A percentile compares a stretch with the other conserved stretches of the same genome.
Evolutionary conservation across 2,329 filamentous ascomycete genomes (phyloP).

Genomic region (Claviceps cyperi): DNA sequence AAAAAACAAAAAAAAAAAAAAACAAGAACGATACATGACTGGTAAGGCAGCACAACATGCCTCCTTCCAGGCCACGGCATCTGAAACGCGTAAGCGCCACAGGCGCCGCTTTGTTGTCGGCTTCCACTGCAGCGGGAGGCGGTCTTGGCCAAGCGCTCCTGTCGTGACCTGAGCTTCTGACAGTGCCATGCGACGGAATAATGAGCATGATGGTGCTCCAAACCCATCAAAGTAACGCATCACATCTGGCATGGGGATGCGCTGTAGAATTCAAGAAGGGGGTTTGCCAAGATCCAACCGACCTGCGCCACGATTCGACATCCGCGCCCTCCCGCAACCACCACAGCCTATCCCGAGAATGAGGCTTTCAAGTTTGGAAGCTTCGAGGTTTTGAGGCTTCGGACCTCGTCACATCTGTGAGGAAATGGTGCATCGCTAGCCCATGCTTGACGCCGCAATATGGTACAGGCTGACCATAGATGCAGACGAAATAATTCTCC

Average conservation of each 20-base stretch:
- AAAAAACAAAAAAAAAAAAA: too few species aligned
- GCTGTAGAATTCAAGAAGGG: not conserved
- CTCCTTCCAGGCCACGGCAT: too few species aligned
- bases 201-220: not conserved
- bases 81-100: not conserved
- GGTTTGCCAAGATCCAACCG: slow-evolving; percentile 2
- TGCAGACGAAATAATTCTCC: too few species aligned
- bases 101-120: not conserved
- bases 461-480: too few species aligned
- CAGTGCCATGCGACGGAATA: not conserved
- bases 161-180: not conserved
- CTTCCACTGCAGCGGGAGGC: not conserved
- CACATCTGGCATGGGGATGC: not conserved
- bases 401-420: not conserved
- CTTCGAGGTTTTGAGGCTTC: not conserved
- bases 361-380: too few species aligned
- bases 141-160: too few species aligned
- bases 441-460: too few species aligned
- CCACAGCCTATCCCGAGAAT: too few species aligned
- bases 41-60: too few species aligned
- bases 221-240: not conserved
- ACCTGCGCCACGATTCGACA: slow-evolving; percentile 2
- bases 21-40: too few species aligned
- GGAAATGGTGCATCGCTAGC: not conserved
- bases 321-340: not conserved